A percentile compares a stretch with the other conserved stretches of the same genome.
phyloP scores from a whole-genome alignment of 192 early-diverging fungal genomes.

The Endogone sp. region DNA sequence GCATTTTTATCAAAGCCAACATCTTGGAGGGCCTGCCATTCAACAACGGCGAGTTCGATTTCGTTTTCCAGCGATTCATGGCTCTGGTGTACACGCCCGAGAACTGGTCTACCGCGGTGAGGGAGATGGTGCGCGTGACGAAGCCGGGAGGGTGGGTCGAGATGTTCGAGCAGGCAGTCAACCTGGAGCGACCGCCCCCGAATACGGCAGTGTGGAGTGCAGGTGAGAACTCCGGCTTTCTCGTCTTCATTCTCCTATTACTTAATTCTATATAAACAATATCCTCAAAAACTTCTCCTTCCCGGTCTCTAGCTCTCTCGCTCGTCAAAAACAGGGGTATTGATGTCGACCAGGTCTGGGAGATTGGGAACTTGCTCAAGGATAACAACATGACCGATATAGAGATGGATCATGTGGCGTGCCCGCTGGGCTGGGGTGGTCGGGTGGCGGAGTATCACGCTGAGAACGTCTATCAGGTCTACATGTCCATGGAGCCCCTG shows the following conservation, averaged over 20 bases:
- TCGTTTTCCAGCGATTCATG: slow-evolving; percentile 14
- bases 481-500: not conserved
- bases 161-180: slow-evolving; percentile 1
- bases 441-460: not conserved
- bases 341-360: not conserved
- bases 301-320: not conserved
- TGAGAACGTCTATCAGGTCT: not conserved
- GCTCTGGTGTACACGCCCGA: not conserved
- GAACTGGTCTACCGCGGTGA: not conserved
- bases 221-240: not conserved
- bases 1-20: not conserved
- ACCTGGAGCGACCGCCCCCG: not conserved
- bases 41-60: not conserved
- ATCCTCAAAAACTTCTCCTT: not conserved
- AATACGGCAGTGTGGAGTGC: not conserved
- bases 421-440: not conserved
- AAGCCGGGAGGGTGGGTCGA: slow-evolving; percentile 3
- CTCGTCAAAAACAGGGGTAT: not conserved
- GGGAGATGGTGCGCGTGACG: not conserved
- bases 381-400: not conserved
- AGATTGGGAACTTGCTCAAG: not conserved
- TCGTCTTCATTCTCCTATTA: not conserved
- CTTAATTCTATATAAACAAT: too few species aligned
- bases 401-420: not conserved
- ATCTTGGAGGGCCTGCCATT: not conserved